Evolutionary conservation across 2,329 filamentous ascomycete species (phyloP), one percentile per base, ranked within the genome.

Genomic region (Helminthosporium solani): DNA sequence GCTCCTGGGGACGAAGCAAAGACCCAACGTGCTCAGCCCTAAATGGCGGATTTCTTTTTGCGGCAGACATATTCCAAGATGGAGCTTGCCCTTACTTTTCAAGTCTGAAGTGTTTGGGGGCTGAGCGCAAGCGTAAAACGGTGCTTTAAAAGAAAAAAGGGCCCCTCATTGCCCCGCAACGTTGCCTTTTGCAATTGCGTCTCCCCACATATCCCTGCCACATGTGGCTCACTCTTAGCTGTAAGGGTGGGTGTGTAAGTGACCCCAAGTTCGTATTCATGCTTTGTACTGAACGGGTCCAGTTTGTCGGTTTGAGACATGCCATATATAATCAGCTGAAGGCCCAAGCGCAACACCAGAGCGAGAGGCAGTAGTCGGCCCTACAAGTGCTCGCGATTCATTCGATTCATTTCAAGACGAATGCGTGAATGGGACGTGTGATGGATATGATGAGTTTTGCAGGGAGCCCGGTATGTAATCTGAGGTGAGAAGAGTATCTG

Each of bases 21-120:
- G 85, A 88, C 40, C 86, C 86, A 50, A 87, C 78, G 55, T 89
- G 86, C 70, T 89, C 86, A 49, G 85, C 84, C 63, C 86, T 79
- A 70, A 87, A 88, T 40, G 83, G 85, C 33, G 82, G 80, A 53
- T 52, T 64, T 61, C 63, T 61, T 51, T 67, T 68, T 31, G 57
- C 57, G 31, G 61, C 48, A 33, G 63, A 56, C 65, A 63, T 61
- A 7, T 27, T 56, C 72, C 68, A 51, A 71, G 70, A 42, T 38
- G 19, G 21, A 40, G 35, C 38, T 46, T 19, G 44, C 37, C 19
- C 18, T 40, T n/a, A 36, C 28, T 42, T 33, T 33, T 36, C 46
- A 46, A 47, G 33, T 23, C 20, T n/a, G n/a, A 14, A 4, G 3
- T 12, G 11, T 21, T 23, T 5, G 35, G 23, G 28, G 33, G n/a